Evolutionary conservation across 1,284 basidiomycete genomes (phyloP).

Genomic region (Coniferiporia sulphurascens): DNA sequence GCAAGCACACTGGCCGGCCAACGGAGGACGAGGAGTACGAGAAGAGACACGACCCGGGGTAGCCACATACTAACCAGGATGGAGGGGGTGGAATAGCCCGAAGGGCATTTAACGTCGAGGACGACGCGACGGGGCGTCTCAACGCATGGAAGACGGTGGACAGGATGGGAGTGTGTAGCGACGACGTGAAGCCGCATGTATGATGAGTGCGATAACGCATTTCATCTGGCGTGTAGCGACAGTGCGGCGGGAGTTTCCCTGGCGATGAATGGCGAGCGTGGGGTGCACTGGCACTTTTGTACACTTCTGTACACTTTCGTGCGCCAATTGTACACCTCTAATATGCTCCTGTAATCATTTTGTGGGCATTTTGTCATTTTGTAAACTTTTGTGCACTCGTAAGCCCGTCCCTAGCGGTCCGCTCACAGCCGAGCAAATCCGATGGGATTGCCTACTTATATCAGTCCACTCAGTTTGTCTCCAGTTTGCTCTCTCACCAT

Average conservation of each 20-base stretch:
- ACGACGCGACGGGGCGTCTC: not conserved
- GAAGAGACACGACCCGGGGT: not conserved
- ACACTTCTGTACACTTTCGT: not conserved
- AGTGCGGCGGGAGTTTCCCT: not conserved
- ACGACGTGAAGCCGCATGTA: not conserved
- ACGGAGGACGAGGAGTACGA: slow-evolving; percentile 16
- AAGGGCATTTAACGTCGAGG: not conserved
- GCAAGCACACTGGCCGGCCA: slow-evolving; percentile 24
- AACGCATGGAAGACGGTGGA: not conserved
- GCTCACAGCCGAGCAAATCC: slow-evolving; percentile 1
- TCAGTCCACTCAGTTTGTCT: slow-evolving; percentile 2
- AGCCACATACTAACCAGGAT: not conserved
- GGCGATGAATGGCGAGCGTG: not conserved
- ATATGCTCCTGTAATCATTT: no score
- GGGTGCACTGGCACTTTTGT: not conserved
- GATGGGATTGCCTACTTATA: slow-evolving; percentile 2
- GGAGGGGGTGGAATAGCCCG: not conserved
- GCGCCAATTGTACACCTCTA: not conserved
- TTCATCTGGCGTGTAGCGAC: not conserved
- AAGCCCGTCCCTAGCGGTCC: not conserved
- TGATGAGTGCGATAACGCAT: not conserved
- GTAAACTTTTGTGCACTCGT: not conserved
- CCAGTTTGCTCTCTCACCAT: slow-evolving; percentile 3
- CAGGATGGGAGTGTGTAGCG: not conserved
- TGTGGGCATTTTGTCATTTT: not conserved